phyloP scores from a whole-genome alignment of 768 basidiomycete genomes.

The Suillus americanus region DNA sequence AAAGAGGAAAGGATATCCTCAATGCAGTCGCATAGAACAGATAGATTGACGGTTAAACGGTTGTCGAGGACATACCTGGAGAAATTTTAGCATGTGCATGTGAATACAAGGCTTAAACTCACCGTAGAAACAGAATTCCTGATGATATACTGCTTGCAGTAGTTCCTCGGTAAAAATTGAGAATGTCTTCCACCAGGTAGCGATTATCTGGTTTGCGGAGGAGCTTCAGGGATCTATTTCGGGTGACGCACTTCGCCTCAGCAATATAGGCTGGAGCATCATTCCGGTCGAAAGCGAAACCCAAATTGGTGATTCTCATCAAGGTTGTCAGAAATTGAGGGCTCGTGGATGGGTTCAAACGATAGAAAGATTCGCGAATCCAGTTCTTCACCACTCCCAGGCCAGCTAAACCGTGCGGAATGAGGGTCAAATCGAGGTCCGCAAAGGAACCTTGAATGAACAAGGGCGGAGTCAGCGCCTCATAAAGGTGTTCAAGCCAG shows the following conservation, averaged over 20 bases:
- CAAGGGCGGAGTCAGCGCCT: slow-evolving; percentile 47
- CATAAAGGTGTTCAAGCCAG: slow-evolving; percentile 48
- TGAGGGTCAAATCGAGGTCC: slow-evolving; percentile 33
- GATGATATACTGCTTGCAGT: slow-evolving; percentile 25
- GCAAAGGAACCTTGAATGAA: slow-evolving; percentile 45
- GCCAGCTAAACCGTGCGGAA: slow-evolving; percentile 40
- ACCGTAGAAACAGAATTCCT: slow-evolving; percentile 29
- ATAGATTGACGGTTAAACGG: slow-evolving; percentile 41
- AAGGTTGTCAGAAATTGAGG: slow-evolving; percentile 40
- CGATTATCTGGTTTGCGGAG: slow-evolving; percentile 17
- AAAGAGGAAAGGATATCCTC: slow-evolving; percentile 48
- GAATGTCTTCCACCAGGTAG: slow-evolving; percentile 35
- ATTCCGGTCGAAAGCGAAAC: slow-evolving; percentile 37
- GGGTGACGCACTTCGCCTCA: slow-evolving; percentile 24
- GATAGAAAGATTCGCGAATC: slow-evolving; percentile 43
- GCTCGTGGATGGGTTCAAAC: slow-evolving; percentile 17
- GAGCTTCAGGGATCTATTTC: background rate
- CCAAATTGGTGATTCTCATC: slow-evolving; percentile 37
- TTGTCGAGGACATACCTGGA: slow-evolving; percentile 44
- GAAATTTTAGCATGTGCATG: background rate
- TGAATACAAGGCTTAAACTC: background rate
- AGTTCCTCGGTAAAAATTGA: slow-evolving; percentile 29
- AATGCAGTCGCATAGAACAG: slow-evolving; percentile 49
- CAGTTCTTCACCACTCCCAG: slow-evolving; percentile 43
- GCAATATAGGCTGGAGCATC: slow-evolving; percentile 35